Base-by-base conservation (phyloP, 108 stramenopile genomes). In the Nitzschia inconspicua region DNA sequence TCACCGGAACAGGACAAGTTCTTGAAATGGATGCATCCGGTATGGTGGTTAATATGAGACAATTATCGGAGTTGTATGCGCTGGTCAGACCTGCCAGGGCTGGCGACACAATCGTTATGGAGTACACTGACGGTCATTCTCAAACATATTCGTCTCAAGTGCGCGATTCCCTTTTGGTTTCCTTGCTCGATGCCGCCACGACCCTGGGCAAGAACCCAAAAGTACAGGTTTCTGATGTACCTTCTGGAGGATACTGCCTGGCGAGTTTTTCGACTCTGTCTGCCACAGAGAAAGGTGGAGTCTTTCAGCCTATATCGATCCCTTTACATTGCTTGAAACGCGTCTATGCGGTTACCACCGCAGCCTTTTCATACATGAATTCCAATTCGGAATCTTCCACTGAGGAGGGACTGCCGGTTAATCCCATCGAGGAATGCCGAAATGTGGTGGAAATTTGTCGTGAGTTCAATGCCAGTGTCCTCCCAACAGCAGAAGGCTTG, bases 381-480 rank as follows among this genome's bases (percentile, higher is more conserved):
- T 37, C 19, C 22, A 49, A 23, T 20, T 54, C 44, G 18, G 72
- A 60, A 65, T 66, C 76, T 6, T 65, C 63, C 1, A 54, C 50
- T 7, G 42, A 65, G 20, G 63, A 62, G 31, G 69, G 64, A 20
- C 60, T 43, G 22, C 57, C 48, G 3, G 29, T 78, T 32, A 59
- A 73, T 50, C 56, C 76, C 13, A 60, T 76, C 32, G 62, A 80
- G 26, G 77, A 82, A 48, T 72, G 74, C 42, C 60, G 57, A 2
- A 57, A 43, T 20, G 66, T 78, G 2, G 41, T 81, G 7, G 77
- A 80, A 36, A 55, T 71, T 16, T 82, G 80, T 63, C 73, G 70
- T 20, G 81, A 79, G 47, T 86, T 86, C 69, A 82, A 79, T 66
- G 75, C 81, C 3, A 86, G 75, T 52, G 78, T 86, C n/a, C 57